Evolutionary conservation across 1,284 basidiomycete genomes (phyloP).

Genomic region (Ganoderma multipileum): DNA sequence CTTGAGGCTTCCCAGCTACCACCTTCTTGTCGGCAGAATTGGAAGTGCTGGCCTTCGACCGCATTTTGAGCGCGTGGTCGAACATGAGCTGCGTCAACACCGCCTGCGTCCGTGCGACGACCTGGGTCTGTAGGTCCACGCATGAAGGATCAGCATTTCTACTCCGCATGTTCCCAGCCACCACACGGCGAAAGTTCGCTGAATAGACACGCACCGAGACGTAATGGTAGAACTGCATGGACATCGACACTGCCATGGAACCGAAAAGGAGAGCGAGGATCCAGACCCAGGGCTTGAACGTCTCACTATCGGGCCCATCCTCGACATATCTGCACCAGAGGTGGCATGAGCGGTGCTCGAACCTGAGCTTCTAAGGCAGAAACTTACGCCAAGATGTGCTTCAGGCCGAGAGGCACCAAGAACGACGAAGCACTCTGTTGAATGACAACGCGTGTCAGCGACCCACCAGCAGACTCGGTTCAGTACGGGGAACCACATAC

Average conservation of each 20-base stretch:
- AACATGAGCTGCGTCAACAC: conserved; percentile 73
- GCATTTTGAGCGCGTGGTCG: conserved; percentile 69
- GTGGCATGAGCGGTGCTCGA: not conserved
- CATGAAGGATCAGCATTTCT: not conserved
- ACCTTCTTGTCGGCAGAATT: conserved; percentile 21
- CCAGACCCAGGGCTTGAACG: conserved; percentile 62
- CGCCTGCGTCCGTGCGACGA: conserved; percentile 50
- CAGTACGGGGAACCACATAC: not conserved
- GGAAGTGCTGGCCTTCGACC: conserved; percentile 58
- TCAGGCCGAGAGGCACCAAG: conserved; percentile 16
- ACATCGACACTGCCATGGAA: conserved; percentile 48
- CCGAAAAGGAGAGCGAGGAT: conserved; percentile 63
- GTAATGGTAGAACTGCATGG: conserved; percentile 45
- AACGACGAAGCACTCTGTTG: conserved; percentile 16
- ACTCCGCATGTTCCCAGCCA: not conserved
- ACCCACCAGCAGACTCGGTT: not conserved
- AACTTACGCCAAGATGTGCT: conserved; percentile 20
- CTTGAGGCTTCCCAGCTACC: conserved; percentile 32
- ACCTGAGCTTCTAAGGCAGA: too few relatives aligned
- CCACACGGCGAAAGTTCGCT: not conserved
- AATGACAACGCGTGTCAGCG: not conserved
- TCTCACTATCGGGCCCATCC: conserved; percentile 42
- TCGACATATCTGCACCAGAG: conserved; percentile 47
- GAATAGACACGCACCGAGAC: conserved; percentile 25
- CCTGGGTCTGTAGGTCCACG: conserved; percentile 40